Percentiles rank a stretch among this genome's conserved stretches.
These are phyloP conservation scores for Eutypa lata DNA, from an alignment of 2,329 filamentous ascomycete species.

Conservation along the genomic window DNA sequence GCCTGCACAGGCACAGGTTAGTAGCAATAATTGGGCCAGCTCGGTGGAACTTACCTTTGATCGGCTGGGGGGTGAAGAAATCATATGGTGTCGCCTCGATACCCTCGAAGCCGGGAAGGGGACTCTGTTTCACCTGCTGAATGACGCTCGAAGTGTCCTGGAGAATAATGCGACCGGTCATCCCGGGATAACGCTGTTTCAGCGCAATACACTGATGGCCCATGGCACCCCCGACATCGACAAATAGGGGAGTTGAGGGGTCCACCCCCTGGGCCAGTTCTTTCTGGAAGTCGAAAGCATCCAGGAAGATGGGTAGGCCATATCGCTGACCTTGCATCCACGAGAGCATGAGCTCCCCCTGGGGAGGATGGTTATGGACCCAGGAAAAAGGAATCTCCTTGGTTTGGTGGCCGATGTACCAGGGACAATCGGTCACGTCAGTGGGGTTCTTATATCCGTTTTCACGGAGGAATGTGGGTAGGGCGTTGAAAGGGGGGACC, in stretches of 20 bases:
- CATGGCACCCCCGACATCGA: constrained; percentile 19
- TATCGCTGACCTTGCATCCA: constrained; percentile 18
- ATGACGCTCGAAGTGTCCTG: constrained; percentile 16
- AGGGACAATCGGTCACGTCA: constrained; percentile 7
- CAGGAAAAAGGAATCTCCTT: constrained; percentile 9
- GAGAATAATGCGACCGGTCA: constrained; percentile 18
- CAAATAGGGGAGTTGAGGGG: constrained; percentile 13
- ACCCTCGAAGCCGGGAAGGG: constrained; percentile 15
- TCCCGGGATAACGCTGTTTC: constrained; percentile 7
- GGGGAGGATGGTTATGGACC: constrained; percentile 12
- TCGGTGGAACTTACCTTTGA: constrained; percentile 5
- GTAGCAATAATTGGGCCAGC: not conserved
- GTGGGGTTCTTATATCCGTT: constrained; percentile 10
- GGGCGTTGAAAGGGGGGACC: constrained; percentile 9
- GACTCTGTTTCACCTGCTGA: constrained; percentile 9
- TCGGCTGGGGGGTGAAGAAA: constrained; percentile 16
- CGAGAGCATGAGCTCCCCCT: constrained; percentile 9
- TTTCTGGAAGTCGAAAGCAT: constrained; percentile 12
- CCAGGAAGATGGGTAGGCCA: constrained; percentile 12
- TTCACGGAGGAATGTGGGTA: constrained; percentile 16
- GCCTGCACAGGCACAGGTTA: not conserved
- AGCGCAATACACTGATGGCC: constrained; percentile 19
- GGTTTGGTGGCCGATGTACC: constrained; percentile 11
- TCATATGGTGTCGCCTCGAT: constrained; percentile 13
- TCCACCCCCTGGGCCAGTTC: constrained; percentile 9